A percentile compares a stretch with the other conserved stretches of the same genome.
Evolutionary conservation across 2,329 filamentous ascomycete species (phyloP).

Genomic region (Hypocrella siamensis): DNA sequence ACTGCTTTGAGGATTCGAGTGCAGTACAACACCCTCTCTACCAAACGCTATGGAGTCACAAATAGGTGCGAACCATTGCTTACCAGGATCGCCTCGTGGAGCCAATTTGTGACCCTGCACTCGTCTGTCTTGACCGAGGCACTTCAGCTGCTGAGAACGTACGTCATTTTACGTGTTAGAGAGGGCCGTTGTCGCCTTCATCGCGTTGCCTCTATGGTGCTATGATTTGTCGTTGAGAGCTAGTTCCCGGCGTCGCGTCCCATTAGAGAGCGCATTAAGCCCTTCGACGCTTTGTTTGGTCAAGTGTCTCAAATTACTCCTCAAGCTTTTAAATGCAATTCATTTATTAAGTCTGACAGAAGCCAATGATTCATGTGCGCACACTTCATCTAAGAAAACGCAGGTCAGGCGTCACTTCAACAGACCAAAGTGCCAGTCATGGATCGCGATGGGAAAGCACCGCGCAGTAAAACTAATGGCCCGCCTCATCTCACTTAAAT

Average conservation of each 20-base stretch:
- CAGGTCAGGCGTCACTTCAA: not conserved
- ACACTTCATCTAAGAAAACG: not conserved
- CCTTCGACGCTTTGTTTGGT: not conserved
- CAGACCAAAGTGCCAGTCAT: not conserved
- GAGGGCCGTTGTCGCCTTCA: too few relatives aligned
- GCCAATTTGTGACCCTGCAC: too few relatives aligned
- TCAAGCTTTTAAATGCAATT: not conserved
- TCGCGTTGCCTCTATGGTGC: too few relatives aligned
- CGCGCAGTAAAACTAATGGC: not conserved
- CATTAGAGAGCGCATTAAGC: not conserved
- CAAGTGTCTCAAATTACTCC: not conserved
- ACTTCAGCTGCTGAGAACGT: too few relatives aligned
- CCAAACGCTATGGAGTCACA: too few relatives aligned
- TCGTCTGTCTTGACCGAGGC: too few relatives aligned
- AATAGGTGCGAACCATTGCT: too few relatives aligned
- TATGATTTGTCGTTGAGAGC: not conserved
- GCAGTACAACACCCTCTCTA: too few relatives aligned
- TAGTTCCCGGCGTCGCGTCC: not conserved
- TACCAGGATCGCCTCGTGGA: too few relatives aligned
- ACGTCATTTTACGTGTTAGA: too few relatives aligned
- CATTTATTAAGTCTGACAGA: not conserved
- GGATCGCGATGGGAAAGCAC: not conserved
- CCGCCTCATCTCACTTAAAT: not conserved
- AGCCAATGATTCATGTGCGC: not conserved
- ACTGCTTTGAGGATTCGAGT: too few relatives aligned